phyloP scores from a whole-genome alignment of 2,329 filamentous ascomycete species.

The Fusarium napiforme region DNA sequence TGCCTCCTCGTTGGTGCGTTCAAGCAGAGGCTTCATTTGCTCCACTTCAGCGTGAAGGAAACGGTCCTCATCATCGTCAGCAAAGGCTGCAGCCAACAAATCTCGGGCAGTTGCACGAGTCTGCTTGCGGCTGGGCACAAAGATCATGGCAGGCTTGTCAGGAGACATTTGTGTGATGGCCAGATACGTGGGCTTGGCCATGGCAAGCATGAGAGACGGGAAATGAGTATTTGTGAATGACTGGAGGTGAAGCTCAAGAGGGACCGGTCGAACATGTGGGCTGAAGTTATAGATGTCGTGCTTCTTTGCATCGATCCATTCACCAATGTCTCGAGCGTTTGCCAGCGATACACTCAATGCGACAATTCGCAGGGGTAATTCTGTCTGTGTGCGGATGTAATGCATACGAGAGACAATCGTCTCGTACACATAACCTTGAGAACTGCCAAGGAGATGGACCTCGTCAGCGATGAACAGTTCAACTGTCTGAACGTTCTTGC shows the following conservation, averaged over 20 bases:
- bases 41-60: constrained; percentile 88
- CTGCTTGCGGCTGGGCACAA: constrained; percentile 94
- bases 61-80: constrained; percentile 91
- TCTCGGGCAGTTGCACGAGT: constrained; percentile 88
- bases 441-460: constrained; percentile 89
- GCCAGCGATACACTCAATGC: constrained; percentile 91
- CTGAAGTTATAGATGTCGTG: constrained; percentile 99
- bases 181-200: constrained; percentile 93
- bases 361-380: constrained; percentile 85
- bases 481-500: constrained; percentile 93
- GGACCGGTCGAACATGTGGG: constrained; percentile 87
- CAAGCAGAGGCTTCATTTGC: constrained; percentile 83
- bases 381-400: constrained; percentile 89
- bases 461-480: constrained; percentile 95
- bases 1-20: constrained; percentile 85
- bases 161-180: constrained; percentile 89
- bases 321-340: constrained; percentile 92
- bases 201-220: constrained; percentile 97
- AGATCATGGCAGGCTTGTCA: constrained; percentile 89
- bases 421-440: constrained; percentile 90
- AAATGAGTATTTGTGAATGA: constrained; percentile 97
- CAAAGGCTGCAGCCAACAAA: constrained; percentile 84
- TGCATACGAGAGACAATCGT: constrained; percentile 98
- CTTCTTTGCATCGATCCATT: constrained; percentile 98
- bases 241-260: constrained; percentile 93